Evolutionary conservation across 2,329 filamentous ascomycete species (phyloP).

Genomic region (Shiraia sp.): DNA sequence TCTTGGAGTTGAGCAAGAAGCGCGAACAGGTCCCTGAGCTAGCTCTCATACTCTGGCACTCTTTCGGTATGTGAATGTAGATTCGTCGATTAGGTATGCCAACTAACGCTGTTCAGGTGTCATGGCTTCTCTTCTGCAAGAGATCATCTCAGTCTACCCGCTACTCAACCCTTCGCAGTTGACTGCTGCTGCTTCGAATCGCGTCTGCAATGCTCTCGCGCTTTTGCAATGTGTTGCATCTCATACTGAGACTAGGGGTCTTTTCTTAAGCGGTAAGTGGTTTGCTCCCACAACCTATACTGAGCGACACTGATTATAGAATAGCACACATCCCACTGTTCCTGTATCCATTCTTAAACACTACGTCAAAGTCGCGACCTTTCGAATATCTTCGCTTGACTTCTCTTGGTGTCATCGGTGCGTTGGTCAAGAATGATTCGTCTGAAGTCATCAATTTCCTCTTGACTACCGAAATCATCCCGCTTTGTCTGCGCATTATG

Average conservation of each 20-base stretch:
- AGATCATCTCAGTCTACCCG: slow-evolving; percentile 98
- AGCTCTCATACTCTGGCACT: slow-evolving; percentile 96
- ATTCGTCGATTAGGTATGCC: neutral
- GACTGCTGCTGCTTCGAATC: slow-evolving; percentile 94
- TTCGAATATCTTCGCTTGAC: slow-evolving; percentile 98
- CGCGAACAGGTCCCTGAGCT: slow-evolving; percentile 96
- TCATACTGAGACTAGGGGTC: slow-evolving; percentile 90
- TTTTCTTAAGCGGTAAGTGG: slow-evolving; percentile 82
- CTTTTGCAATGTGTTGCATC: slow-evolving; percentile 96
- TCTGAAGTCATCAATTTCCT: slow-evolving; percentile 99
- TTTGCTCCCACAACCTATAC: neutral
- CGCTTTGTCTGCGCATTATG: slow-evolving; percentile 96
- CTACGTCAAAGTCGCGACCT: slow-evolving; percentile 94
- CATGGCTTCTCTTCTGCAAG: slow-evolving; percentile 95
- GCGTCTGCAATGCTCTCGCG: slow-evolving; percentile 95
- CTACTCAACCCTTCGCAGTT: slow-evolving; percentile 95
- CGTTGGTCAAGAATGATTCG: slow-evolving; percentile 97
- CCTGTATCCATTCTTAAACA: slow-evolving; percentile 97
- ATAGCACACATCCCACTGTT: slow-evolving; percentile 95
- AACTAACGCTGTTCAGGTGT: slow-evolving; percentile 65
- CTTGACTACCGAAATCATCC: slow-evolving; percentile 97
- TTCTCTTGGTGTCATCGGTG: slow-evolving; percentile 93
- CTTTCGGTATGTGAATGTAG: slow-evolving; percentile 69
- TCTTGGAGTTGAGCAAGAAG: slow-evolving; percentile 98
- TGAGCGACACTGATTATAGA: slow-evolving; percentile 14